Evolutionary conservation across 768 basidiomycete species (phyloP), one percentile per base, ranked within the genome.

Genomic region (Suillus cothurnatus): DNA sequence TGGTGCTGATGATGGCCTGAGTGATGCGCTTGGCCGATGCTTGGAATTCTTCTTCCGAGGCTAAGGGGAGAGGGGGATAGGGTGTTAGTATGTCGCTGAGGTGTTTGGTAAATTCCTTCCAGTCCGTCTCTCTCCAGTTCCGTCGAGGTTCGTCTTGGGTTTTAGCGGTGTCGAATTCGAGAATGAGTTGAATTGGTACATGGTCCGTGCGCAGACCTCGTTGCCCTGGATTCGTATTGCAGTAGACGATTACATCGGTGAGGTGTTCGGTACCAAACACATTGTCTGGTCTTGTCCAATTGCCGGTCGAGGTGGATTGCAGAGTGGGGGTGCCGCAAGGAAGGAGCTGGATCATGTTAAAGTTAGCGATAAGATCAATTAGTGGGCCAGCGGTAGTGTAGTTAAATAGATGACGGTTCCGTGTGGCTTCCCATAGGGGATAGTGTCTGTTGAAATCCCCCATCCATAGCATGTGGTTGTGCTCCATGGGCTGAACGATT

Each of bases 201-300:
- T 64, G 63, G 47, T 64, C 63, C 9, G 6, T 58, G 7, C 26
- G 23, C 0, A 32, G 53, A 4, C 38, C 53, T 0, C 39, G 5
- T 23, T n/a, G 52, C 0, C 36, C 15, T n/a, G 63, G 63, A 28
- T 57, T 26, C 1, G 56, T 58, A 21, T 26, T 7, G 14, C 63
- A 64, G 0, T 28, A 31, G 6, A 62, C 28, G 0, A 62, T 5
- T 1, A 2, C 2, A 4, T 23, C 49, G 0, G 21, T 5, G 2
- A 50, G 0, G 1, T 1, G 6, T 6, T 61, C 59, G 0, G 59
- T 65, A 3, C 59, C 67, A n/a, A 68, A 67, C 0, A 68, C 41
- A 19, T 68, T 66, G 58, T 67, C 68, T 0, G 68, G 68, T 0
- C 66, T 17, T 0, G 68, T 69, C 49, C 41, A 64, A 17, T 69